These are phyloP conservation scores for Colletotrichum navitas DNA, from an alignment of 2,329 filamentous ascomycete genomes.

Conservation along the genomic window DNA sequence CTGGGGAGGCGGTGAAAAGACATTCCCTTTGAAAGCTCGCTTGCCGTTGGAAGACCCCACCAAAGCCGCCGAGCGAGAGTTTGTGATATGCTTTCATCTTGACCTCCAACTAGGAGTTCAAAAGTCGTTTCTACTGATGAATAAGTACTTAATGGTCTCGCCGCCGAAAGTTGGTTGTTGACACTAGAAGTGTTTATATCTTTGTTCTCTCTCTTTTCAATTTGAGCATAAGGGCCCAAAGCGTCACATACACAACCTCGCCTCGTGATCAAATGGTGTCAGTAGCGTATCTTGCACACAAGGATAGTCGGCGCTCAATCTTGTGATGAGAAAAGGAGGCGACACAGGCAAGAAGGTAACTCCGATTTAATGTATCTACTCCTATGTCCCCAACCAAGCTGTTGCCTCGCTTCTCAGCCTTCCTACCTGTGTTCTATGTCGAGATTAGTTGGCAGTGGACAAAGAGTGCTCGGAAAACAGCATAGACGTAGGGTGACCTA, in stretches of 20 bases:
- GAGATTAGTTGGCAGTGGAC: background rate
- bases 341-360: slow-evolving; percentile 2
- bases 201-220: background rate
- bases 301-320: background rate
- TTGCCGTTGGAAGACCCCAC: background rate
- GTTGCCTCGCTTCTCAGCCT: background rate
- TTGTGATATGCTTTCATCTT: background rate
- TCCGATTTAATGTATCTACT: background rate
- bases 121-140: background rate
- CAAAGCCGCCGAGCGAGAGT: background rate
- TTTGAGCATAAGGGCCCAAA: background rate
- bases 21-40: background rate
- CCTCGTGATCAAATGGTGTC: background rate
- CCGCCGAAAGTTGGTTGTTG: background rate
- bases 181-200: too few species aligned
- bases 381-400: slow-evolving; percentile 1
- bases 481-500: too few species aligned
- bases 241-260: background rate
- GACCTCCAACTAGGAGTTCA: background rate
- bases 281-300: background rate
- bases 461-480: background rate
- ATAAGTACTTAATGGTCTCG: background rate
- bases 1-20: slow-evolving; percentile 48
- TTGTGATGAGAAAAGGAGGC: slow-evolving; percentile 4
- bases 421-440: background rate